Base-by-base conservation (phyloP, 129 eudicot species). In the Pulicaria dysenterica region DNA sequence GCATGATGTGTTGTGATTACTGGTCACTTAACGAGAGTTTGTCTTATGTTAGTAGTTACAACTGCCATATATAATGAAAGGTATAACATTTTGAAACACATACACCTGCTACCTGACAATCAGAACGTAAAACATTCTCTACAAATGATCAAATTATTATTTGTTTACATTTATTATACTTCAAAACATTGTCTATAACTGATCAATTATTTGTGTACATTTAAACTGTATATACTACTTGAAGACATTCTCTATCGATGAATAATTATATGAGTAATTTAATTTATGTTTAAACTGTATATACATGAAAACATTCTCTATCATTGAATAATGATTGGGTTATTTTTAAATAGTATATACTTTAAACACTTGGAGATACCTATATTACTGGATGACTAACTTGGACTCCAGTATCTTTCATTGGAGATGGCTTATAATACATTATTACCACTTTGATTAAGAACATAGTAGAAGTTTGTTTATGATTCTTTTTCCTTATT, bases 301-400 rank as follows among this genome's bases (percentile, higher is more conserved):
- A 3, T 60, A 37, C 24, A 2, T 59, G 65, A 37, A 13, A 37
- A 38, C 8, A 11, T 38, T 59, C 45, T 6, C 4, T 11, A 4
- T 5, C 6, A 13, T 37, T 12, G 24, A 60, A 6, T 37, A 39
- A 5, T 38, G 6, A 1, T 37, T 60, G 12, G 43, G 13, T 37
- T 37, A 60, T 5, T 10, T 60, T 60, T 60, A 60, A 13, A 38
- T 11, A 7, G 3, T 36, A 48, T 48, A 49, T 36, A 36, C 3
- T 47, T 58, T 47, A 47, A 48, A 5, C 72, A 47, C 36, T 17
- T 31, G 34, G 13, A 67, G 58, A n/a, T 47, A 41, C 72, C 42
- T 24, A 64, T 12, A 46, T 19, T 11, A 16, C 54, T 64, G 3
- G 56, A 66, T 48, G 58, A 13, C 58, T 67, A 67, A n/a, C 64